A percentile compares a stretch with the other conserved stretches of the same genome.
phyloP scores from a whole-genome alignment of 139 green algal genomes.

The Coelastrella sp. region DNA sequence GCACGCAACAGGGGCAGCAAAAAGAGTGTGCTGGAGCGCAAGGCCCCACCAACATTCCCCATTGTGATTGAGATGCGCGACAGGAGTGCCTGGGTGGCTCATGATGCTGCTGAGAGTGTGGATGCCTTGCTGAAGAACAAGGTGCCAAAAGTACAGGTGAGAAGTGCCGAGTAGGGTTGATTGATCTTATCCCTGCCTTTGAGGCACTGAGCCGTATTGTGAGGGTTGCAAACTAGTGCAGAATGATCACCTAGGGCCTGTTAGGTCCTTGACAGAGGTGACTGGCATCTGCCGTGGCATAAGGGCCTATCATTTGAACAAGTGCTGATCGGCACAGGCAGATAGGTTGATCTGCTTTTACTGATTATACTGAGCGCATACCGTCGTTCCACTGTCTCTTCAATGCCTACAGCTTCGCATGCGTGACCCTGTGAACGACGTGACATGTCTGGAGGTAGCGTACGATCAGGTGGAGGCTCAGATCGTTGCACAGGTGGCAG shows the following conservation, averaged over 20 bases:
- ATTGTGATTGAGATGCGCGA: slow-evolving; percentile 96
- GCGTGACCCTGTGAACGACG: slow-evolving; percentile 2
- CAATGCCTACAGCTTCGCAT: slow-evolving; percentile 21
- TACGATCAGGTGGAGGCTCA: slow-evolving; percentile 43
- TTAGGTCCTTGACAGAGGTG: no score
- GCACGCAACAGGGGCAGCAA: slow-evolving; percentile 85
- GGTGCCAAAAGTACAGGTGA: slow-evolving; percentile 84
- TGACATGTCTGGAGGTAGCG: slow-evolving; percentile 14
- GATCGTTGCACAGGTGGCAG: slow-evolving; percentile 19
- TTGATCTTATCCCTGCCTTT: no score
- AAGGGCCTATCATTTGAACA: no score
- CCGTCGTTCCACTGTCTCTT: no score
- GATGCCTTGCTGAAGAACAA: slow-evolving; percentile 84
- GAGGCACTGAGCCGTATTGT: no score
- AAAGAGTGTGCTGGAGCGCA: slow-evolving; percentile 93
- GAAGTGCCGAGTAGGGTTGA: not conserved
- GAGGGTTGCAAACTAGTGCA: no score
- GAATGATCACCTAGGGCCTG: no score
- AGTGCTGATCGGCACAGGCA: no score
- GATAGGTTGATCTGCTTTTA: no score
- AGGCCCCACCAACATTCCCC: slow-evolving; percentile 93
- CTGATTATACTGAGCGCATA: no score
- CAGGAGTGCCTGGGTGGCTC: slow-evolving; percentile 86
- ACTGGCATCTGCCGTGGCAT: no score
- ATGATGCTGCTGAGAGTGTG: slow-evolving; percentile 87